Percentiles rank a stretch among this genome's conserved stretches.
Evolutionary conservation across 2,329 filamentous ascomycete species (phyloP).

Genomic region (Huntiella moniliformis): DNA sequence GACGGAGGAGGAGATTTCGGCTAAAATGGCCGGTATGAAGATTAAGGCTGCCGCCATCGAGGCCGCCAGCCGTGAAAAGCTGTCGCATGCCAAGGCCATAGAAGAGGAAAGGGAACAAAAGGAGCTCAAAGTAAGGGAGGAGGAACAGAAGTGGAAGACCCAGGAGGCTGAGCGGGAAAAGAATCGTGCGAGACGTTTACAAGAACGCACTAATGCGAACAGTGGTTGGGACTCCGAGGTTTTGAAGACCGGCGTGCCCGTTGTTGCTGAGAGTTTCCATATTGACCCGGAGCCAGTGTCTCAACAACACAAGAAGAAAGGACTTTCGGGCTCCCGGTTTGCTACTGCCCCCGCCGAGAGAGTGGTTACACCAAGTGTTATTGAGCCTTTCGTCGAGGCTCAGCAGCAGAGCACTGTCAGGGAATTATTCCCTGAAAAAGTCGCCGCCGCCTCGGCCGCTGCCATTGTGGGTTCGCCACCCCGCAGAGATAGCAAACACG

Average conservation of each 20-base stretch:
- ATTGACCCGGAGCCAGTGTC: too few species aligned
- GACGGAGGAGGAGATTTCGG: slow-evolving; percentile 37
- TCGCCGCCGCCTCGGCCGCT: slow-evolving; percentile 9
- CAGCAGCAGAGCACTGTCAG: slow-evolving; percentile 19
- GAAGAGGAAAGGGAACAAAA: slow-evolving; percentile 27
- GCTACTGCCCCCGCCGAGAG: too few species aligned
- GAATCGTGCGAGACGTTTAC: slow-evolving; percentile 42
- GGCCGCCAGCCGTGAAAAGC: slow-evolving; percentile 26
- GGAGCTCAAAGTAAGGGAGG: slow-evolving; percentile 32
- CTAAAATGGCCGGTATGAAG: slow-evolving; percentile 40
- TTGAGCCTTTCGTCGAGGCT: slow-evolving; percentile 14
- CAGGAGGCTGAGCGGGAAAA: slow-evolving; percentile 38
- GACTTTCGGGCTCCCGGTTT: too few species aligned
- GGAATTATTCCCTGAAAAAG: slow-evolving; percentile 13
- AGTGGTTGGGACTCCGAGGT: slow-evolving; percentile 44
- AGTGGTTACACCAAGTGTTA: too few species aligned
- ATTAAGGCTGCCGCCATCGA: slow-evolving; percentile 40
- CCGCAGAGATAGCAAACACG: slow-evolving; percentile 17
- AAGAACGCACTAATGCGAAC: slow-evolving; percentile 35
- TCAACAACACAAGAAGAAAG: too few species aligned
- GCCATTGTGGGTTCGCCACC: slow-evolving; percentile 14
- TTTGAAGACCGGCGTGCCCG: slow-evolving; percentile 11
- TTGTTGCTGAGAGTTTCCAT: too few species aligned
- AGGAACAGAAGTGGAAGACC: slow-evolving; percentile 32
- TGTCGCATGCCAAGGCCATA: slow-evolving; percentile 33